These are phyloP conservation scores for Aspergillus campestris DNA, from an alignment of 495 filamentous ascomycete species.

Conservation along the genomic window DNA sequence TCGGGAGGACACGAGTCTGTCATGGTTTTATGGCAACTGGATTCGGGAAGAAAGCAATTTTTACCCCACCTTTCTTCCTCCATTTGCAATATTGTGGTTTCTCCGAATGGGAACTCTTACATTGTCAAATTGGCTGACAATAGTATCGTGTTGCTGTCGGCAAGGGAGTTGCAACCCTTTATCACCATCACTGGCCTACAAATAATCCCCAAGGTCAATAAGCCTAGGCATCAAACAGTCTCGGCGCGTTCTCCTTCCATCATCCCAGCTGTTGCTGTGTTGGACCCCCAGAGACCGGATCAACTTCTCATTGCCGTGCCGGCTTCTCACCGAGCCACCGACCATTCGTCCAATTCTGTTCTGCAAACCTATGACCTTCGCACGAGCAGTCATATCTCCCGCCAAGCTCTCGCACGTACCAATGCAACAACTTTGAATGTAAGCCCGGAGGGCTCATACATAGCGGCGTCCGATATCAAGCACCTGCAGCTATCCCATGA, in stretches of 20 bases:
- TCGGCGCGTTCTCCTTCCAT: background rate
- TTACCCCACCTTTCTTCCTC: constrained; percentile 80
- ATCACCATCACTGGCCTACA: constrained; percentile 79
- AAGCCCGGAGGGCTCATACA: constrained; percentile 55
- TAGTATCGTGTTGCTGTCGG: constrained; percentile 78
- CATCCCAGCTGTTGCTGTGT: constrained; percentile 21
- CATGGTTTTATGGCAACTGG: constrained; percentile 90
- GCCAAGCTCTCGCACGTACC: constrained; percentile 81
- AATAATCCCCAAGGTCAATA: constrained; percentile 24
- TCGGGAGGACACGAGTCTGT: constrained; percentile 89
- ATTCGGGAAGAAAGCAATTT: constrained; percentile 69
- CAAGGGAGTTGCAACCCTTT: constrained; percentile 73
- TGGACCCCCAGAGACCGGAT: constrained; percentile 49
- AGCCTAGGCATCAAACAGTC: constrained; percentile 2
- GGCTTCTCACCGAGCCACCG: constrained; percentile 31
- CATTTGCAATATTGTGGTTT: constrained; percentile 77
- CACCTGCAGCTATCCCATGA: constrained; percentile 65
- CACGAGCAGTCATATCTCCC: constrained; percentile 60
- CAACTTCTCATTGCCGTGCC: constrained; percentile 55
- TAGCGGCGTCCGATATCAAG: constrained; percentile 66
- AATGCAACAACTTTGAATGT: constrained; percentile 74
- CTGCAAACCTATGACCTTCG: constrained; percentile 80
- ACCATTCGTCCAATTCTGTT: constrained; percentile 34
- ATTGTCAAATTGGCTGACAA: constrained; percentile 83
- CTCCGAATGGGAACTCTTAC: constrained; percentile 69